Conservation (phyloP, 768 basidiomycete genomes). For the Trametes meyenii region DNA sequence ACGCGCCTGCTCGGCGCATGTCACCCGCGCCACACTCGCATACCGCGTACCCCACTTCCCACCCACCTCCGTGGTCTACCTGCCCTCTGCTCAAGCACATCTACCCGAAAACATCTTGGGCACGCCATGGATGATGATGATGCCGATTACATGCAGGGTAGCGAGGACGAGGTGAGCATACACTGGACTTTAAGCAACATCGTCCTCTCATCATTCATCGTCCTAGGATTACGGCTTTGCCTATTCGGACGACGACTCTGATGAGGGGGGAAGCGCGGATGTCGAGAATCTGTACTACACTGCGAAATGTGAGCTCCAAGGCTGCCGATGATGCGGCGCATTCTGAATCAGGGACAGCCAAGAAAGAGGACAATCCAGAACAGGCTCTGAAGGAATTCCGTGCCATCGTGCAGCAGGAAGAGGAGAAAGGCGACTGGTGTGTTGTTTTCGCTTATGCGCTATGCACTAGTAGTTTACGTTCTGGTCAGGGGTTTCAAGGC, state of each 20-base stretch:
- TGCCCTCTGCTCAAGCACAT: neutral
- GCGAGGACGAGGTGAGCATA: constrained; percentile 71
- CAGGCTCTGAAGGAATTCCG: constrained; percentile 89
- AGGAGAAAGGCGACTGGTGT: constrained; percentile 94
- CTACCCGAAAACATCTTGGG: neutral
- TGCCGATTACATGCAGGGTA: constrained; percentile 92
- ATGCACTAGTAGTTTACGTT: neutral
- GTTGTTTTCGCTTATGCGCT: constrained; percentile 25
- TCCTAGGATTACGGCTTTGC: constrained; percentile 91
- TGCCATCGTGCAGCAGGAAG: constrained; percentile 85
- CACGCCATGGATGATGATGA: constrained; percentile 85
- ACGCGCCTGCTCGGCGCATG: constrained; percentile 18
- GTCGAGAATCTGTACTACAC: constrained; percentile 99
- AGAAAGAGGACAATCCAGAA: constrained; percentile 94
- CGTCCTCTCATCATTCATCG: constrained; percentile 13
- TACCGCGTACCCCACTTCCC: neutral
- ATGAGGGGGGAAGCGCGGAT: constrained; percentile 80
- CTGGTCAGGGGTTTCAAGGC: constrained; percentile 93
- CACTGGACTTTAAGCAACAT: constrained; percentile 19
- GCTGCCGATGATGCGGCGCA: neutral
- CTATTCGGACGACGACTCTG: constrained; percentile 89
- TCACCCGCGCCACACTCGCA: neutral
- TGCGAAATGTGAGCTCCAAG: constrained; percentile 76
- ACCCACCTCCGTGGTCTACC: neutral
- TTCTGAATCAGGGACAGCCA: constrained; percentile 51